Percentiles rank a stretch among this genome's conserved stretches.
Conservation (phyloP, 2,329 filamentous ascomycete species). For the Diaporthe vaccinii region DNA sequence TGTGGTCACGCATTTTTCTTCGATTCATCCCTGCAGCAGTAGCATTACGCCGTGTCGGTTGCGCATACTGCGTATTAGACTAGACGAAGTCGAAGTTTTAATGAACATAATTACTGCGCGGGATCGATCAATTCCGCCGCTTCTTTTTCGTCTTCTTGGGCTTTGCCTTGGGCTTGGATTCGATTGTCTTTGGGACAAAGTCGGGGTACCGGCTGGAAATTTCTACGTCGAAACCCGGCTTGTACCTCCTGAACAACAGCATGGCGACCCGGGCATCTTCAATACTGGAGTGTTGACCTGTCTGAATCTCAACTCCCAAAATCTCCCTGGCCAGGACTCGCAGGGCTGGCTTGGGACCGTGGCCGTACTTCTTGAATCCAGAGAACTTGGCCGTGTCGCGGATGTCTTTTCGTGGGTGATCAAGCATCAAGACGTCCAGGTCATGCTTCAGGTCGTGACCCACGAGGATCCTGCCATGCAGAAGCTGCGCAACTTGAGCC, state of each 20-base stretch:
- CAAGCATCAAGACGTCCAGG: slow-evolving; percentile 80
- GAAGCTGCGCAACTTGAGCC: slow-evolving; percentile 74
- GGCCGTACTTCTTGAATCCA: slow-evolving; percentile 77
- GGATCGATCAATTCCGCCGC: slow-evolving; percentile 48
- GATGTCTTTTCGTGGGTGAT: slow-evolving; percentile 82
- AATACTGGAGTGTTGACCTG: slow-evolving; percentile 74
- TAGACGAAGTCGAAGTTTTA: slow-evolving; percentile 24
- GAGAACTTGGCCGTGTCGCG: slow-evolving; percentile 87
- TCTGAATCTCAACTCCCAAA: slow-evolving; percentile 73
- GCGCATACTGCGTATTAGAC: background rate
- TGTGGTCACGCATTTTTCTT: slow-evolving; percentile 15
- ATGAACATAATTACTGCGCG: background rate
- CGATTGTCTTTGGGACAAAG: slow-evolving; percentile 39
- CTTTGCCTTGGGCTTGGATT: slow-evolving; percentile 51
- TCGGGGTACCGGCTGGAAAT: slow-evolving; percentile 75
- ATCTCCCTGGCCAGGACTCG: slow-evolving; percentile 69
- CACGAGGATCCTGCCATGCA: slow-evolving; percentile 80
- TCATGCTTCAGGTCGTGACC: slow-evolving; percentile 89
- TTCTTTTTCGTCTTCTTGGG: slow-evolving; percentile 60
- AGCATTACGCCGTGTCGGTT: slow-evolving; percentile 8
- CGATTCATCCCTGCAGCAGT: slow-evolving; percentile 1
- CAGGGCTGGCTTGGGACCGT: slow-evolving; percentile 78
- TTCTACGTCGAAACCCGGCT: slow-evolving; percentile 87
- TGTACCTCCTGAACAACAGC: slow-evolving; percentile 87
- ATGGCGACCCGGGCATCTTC: slow-evolving; percentile 91